Evolutionary conservation across 306 rosid species (phyloP), one percentile per base, ranked within the genome.

Genomic region (Begonia loranthoides): DNA sequence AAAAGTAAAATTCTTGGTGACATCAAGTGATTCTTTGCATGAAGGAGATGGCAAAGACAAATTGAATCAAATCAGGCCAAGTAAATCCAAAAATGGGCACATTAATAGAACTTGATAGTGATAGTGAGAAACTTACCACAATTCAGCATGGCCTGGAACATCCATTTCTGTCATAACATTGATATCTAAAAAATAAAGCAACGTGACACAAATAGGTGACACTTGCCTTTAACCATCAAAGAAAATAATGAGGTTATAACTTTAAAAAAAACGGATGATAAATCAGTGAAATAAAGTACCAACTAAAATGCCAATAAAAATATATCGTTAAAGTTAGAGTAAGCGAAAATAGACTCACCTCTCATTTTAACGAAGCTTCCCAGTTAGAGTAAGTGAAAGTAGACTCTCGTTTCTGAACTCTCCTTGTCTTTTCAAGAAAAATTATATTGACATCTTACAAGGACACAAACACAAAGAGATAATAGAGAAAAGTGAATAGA

Each of bases 101-200:
- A 43, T 10, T 12, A 40, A 55, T 17, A 46, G 22, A 59, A 70
- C 52, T 15, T 11, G 60, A 61, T 51, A 34, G 36, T 58, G 13
- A 51, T 41, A 53, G 9, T 19, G 22, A 55, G 46, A 65, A 51
- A 16, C 50, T 65, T 82, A 86, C 99, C 99, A 90, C 51, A 95
- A 86, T 65, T 78, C 72, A 56, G 86, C 95, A 67, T 90, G 99
- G 61, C 99, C 95, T 41, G 99, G 99, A 58, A 90, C 78, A 68
- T 90, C 99, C 15, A 90, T 73, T 66, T 90, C 99, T 41, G 94
- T 77, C 99, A 90, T 82, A 72, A 90, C 80, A 52, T 86, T 78
- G 66, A 90, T 80, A 48, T 95, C 99, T 90, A 77, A 60, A 64
- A 66, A 51, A 28, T 58, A 71, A 43, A 43, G 47, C n/a, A n/a